A percentile compares a stretch with the other conserved stretches of the same genome.
phyloP scores from a whole-genome alignment of 768 basidiomycete species.

The Goffeauzyma gilvescens region DNA sequence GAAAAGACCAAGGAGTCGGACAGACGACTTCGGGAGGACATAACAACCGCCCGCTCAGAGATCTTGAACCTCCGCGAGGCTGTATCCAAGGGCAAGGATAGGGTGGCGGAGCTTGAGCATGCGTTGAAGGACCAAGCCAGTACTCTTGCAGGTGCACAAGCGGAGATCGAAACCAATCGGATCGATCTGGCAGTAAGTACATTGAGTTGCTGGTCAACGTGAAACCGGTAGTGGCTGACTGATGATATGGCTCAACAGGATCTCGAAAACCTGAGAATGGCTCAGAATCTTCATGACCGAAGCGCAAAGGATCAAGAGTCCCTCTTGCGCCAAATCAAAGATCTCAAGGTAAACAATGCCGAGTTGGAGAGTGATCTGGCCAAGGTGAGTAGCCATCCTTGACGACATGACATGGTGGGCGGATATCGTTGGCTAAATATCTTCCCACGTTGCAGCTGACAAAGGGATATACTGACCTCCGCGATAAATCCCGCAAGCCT shows the following conservation, averaged over 20 bases:
- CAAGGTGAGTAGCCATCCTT: slow-evolving; percentile 10
- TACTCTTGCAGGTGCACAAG: slow-evolving; percentile 71
- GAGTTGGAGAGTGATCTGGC: slow-evolving; percentile 15
- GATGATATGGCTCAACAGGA: slow-evolving; percentile 37
- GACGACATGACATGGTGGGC: too few relatives aligned
- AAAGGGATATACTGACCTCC: too few relatives aligned
- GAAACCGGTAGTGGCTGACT: background rate
- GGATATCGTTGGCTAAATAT: too few relatives aligned
- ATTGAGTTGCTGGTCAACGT: background rate
- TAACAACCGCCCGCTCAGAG: slow-evolving; percentile 40
- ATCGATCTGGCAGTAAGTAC: slow-evolving; percentile 53
- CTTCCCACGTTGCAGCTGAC: too few relatives aligned
- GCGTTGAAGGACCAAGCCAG: slow-evolving; percentile 70
- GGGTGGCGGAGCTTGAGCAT: slow-evolving; percentile 71
- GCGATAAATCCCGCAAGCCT: too few relatives aligned
- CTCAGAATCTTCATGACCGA: slow-evolving; percentile 37
- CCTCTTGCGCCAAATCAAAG: slow-evolving; percentile 42
- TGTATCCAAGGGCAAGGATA: slow-evolving; percentile 36
- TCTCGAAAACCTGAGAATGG: slow-evolving; percentile 41
- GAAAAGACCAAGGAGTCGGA: slow-evolving; percentile 55
- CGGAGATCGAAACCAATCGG: slow-evolving; percentile 65
- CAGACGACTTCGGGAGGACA: slow-evolving; percentile 50
- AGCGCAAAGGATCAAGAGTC: slow-evolving; percentile 40
- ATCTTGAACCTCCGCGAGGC: slow-evolving; percentile 25
- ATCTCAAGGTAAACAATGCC: slow-evolving; percentile 36